Evolutionary conservation across 2,329 filamentous ascomycete species (phyloP).

Genomic region (Achaetomium macrosporum): DNA sequence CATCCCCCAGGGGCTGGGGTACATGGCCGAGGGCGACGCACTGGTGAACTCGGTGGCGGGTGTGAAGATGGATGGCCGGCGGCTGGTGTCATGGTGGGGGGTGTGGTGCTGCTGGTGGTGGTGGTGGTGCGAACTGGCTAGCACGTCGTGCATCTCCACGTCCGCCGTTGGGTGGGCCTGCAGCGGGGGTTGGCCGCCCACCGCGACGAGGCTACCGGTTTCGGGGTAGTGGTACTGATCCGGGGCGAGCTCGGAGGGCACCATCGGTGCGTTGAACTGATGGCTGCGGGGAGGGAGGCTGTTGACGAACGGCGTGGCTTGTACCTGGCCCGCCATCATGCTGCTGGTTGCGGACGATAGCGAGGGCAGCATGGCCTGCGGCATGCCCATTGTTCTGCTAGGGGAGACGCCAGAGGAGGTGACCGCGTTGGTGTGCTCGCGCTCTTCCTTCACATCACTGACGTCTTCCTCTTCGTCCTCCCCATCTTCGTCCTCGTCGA

Average conservation of each 20-base stretch:
- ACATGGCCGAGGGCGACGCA: conserved; percentile 30
- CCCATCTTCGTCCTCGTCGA: conserved; percentile 43
- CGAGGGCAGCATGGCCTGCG: conserved; percentile 18
- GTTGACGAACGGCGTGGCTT: conserved; percentile 34
- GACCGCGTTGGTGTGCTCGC: conserved; percentile 19
- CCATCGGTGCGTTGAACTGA: conserved; percentile 36
- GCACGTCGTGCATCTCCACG: conserved; percentile 42
- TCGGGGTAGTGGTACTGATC: conserved; percentile 40
- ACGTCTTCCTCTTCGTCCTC: conserved; percentile 35
- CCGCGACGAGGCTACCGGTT: conserved; percentile 31
- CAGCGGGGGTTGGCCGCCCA: conserved; percentile 29
- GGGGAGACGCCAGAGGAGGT: conserved; percentile 32
- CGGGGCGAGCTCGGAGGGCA: conserved; percentile 37
- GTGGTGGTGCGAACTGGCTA: conserved; percentile 35
- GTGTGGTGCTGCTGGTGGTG: conserved; percentile 29
- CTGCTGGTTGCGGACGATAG: conserved; percentile 33
- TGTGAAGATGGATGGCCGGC: conserved; percentile 42
- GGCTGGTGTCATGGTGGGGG: conserved; percentile 31
- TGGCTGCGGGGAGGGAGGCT: conserved; percentile 41
- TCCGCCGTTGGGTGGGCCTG: conserved; percentile 28
- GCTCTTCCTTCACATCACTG: not conserved
- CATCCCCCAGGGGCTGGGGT: conserved; percentile 13
- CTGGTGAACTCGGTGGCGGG: conserved; percentile 39
- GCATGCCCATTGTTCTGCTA: conserved; percentile 24
- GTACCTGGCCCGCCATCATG: conserved; percentile 26